Evolutionary conservation across 768 basidiomycete genomes (phyloP).

Genomic region (Hydnum rufescens): DNA sequence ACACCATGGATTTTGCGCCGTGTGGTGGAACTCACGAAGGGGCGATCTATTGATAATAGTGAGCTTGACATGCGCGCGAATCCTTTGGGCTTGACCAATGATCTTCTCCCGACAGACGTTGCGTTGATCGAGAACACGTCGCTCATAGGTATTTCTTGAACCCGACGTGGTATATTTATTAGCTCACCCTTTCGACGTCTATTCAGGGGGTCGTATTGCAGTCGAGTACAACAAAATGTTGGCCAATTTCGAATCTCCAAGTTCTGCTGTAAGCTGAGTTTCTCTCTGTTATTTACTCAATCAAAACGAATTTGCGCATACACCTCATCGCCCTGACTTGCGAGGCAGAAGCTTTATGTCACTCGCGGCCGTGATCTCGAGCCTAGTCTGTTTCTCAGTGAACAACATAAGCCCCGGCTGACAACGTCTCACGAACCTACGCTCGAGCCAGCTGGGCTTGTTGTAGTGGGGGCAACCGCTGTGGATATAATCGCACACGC

Average conservation of each 20-base stretch:
- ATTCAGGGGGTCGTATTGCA: constrained; percentile 67
- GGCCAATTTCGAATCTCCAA: not conserved
- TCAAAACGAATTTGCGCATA: not conserved
- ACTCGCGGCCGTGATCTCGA: no score
- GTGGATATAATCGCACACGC: constrained; percentile 63
- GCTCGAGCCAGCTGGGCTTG: constrained; percentile 26
- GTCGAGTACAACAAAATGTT: constrained; percentile 43
- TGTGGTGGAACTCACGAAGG: constrained; percentile 60
- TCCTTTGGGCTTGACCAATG: not conserved
- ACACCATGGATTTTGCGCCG: constrained; percentile 88
- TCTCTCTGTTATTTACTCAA: not conserved
- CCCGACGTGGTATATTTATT: not conserved
- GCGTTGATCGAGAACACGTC: constrained; percentile 84
- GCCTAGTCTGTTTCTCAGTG: no score
- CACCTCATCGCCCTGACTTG: not conserved
- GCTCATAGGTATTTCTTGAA: constrained; percentile 33
- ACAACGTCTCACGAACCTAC: no score
- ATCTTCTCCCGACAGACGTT: constrained; percentile 33
- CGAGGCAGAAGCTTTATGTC: no score
- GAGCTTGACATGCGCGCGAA: constrained; percentile 14
- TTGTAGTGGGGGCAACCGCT: constrained; percentile 74
- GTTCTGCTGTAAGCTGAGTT: not conserved
- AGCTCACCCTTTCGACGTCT: constrained; percentile 1
- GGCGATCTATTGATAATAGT: constrained; percentile 56
- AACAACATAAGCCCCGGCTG: no score